A percentile compares a stretch with the other conserved stretches of the same genome.
phyloP scores from a whole-genome alignment of 352 stramenopile genomes.

The Globisporangium yorkense region DNA sequence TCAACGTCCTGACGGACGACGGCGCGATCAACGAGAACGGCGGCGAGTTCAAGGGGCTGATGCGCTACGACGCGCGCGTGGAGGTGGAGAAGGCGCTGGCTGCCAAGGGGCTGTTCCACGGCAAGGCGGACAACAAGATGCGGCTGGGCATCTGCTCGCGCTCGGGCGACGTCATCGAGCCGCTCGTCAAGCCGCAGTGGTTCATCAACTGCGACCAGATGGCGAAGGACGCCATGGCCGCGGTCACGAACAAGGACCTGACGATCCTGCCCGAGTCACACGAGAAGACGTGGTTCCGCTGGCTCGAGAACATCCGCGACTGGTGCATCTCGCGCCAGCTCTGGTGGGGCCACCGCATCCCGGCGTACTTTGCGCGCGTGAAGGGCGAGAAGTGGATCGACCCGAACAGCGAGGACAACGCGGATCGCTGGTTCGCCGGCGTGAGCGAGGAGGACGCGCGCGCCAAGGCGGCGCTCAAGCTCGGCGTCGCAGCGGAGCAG shows the following conservation, averaged over 20 bases:
- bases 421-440: conserved; percentile 69
- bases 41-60: conserved; percentile 78
- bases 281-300: conserved; percentile 97
- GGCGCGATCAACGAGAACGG: conserved; percentile 96
- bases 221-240: conserved; percentile 78
- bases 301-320: conserved; percentile 98
- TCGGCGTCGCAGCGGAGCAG: conserved; percentile 45
- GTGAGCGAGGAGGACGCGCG: conserved; percentile 84
- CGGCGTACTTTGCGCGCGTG: conserved; percentile 96
- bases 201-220: conserved; percentile 54
- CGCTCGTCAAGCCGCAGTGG: conserved; percentile 99
- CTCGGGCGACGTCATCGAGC: conserved; percentile 98
- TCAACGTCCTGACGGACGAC: conserved; percentile 96
- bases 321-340: conserved; percentile 99
- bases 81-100: conserved; percentile 90
- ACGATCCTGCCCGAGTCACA: conserved; percentile 75
- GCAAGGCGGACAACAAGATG: conserved; percentile 99
- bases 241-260: conserved; percentile 78
- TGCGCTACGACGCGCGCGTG: conserved; percentile 88
- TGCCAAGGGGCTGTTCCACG: conserved; percentile 92
- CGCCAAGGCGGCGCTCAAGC: conserved; percentile 75
- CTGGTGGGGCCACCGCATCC: conserved; percentile 99
- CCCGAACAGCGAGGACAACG: conserved; percentile 57
- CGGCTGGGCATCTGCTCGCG: conserved; percentile 96
- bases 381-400: conserved; percentile 70